A percentile compares a stretch with the other conserved stretches of the same genome.
Evolutionary conservation across 768 basidiomycete genomes (phyloP).

Genomic region (Tubosaeta sp.): DNA sequence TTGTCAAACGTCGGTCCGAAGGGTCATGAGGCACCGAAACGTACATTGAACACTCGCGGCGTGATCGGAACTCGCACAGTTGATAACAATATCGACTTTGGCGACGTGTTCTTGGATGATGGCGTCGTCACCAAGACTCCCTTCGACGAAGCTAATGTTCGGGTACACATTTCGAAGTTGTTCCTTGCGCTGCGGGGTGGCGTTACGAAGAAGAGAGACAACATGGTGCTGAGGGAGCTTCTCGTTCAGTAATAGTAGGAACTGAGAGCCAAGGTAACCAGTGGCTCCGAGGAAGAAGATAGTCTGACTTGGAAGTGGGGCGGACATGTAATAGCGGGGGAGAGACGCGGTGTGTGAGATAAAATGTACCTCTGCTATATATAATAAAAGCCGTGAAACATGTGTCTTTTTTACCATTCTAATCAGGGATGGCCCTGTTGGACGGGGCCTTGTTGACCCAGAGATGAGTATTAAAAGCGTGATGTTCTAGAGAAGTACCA

Average conservation of each 20-base stretch:
- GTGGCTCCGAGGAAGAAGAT: slow-evolving; percentile 44
- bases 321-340: slow-evolving; percentile 8
- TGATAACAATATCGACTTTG: slow-evolving; percentile 38
- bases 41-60: slow-evolving; percentile 31
- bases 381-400: slow-evolving; percentile 1
- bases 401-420: neutral
- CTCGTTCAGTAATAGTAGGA: slow-evolving; percentile 32
- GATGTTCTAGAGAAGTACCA: neutral
- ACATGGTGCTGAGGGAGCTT: slow-evolving; percentile 33
- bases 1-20: neutral
- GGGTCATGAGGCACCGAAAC: slow-evolving; percentile 1
- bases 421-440: slow-evolving; percentile 5
- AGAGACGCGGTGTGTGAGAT: neutral
- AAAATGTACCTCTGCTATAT: neutral
- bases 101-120: slow-evolving; percentile 34
- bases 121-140: slow-evolving; percentile 33
- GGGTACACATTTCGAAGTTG: slow-evolving; percentile 31
- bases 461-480: neutral
- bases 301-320: slow-evolving; percentile 6
- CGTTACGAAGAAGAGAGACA: slow-evolving; percentile 35
- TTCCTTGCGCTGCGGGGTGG: slow-evolving; percentile 28
- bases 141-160: slow-evolving; percentile 35
- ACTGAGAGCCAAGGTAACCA: slow-evolving; percentile 41
- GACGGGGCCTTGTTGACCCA: slow-evolving; percentile 1
- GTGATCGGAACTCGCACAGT: slow-evolving; percentile 40